phyloP scores from a whole-genome alignment of 108 stramenopile genomes.

The Cyclotella baltica region DNA sequence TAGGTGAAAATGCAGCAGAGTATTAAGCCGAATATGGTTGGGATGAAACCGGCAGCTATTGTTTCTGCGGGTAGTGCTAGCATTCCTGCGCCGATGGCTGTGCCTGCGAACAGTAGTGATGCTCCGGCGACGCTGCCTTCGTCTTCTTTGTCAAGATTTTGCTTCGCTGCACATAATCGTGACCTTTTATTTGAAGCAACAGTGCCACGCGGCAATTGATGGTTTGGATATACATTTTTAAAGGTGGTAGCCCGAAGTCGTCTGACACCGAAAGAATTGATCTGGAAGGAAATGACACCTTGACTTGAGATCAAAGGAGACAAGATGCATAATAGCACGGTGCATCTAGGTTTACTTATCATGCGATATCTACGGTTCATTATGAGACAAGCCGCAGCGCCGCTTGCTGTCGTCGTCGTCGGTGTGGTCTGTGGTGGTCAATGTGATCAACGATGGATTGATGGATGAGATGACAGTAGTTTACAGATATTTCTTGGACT shows the following conservation, averaged over 20 bases:
- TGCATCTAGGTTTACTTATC: neutral
- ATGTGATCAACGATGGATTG: too few relatives aligned
- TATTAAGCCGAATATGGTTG: constrained; percentile 35
- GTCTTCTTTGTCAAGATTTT: neutral
- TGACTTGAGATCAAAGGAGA: neutral
- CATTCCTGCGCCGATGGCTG: constrained; percentile 52
- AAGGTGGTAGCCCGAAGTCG: neutral
- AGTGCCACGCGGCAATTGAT: neutral
- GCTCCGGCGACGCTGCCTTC: constrained; percentile 47
- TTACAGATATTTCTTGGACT: too few relatives aligned
- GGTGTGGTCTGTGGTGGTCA: too few relatives aligned
- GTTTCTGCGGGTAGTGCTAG: constrained; percentile 54
- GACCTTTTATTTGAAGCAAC: neutral
- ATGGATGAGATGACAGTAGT: too few relatives aligned
- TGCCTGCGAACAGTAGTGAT: constrained; percentile 54
- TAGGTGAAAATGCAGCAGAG: constrained; percentile 54
- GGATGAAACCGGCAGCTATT: constrained; percentile 38
- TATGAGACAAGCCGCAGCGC: neutral
- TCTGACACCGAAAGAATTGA: neutral
- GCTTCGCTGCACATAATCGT: neutral
- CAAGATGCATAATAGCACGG: neutral
- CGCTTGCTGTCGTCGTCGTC: neutral
- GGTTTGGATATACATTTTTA: neutral
- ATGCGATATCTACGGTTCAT: neutral
- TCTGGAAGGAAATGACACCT: neutral